Evolutionary conservation across 306 rosid genomes (phyloP).

Genomic region (Urtica urens): DNA sequence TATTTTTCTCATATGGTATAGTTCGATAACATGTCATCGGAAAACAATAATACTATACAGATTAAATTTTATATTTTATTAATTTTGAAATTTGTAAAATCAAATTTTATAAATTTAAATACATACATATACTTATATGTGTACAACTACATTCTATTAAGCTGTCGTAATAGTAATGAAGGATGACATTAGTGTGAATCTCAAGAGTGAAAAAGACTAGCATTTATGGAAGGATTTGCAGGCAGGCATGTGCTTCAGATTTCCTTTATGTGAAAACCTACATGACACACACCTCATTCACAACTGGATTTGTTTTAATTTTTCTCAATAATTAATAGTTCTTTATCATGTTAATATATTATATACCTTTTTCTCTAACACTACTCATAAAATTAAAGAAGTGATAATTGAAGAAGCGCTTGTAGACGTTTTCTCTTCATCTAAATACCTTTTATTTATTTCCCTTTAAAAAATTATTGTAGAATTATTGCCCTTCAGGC

Average conservation of each 20-base stretch:
- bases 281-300: background rate
- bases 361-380: too few species aligned
- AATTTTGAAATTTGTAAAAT: background rate
- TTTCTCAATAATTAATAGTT: background rate
- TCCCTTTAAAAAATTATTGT: too few species aligned
- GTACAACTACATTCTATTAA: background rate
- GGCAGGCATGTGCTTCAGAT: conserved; percentile 3
- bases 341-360: too few species aligned
- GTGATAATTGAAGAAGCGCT: too few species aligned
- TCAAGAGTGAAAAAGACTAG: conserved; percentile 3
- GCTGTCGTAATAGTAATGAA: background rate
- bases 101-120: too few species aligned
- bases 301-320: background rate
- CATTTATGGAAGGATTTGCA: conserved; percentile 9
- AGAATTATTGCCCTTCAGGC: too few species aligned
- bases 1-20: too few species aligned
- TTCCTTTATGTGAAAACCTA: background rate
- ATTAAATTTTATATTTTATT: background rate
- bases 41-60: background rate
- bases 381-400: too few species aligned
- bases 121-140: too few species aligned
- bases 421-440: too few species aligned
- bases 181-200: conserved; percentile 7
- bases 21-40: background rate
- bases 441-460: too few species aligned